phyloP scores from a whole-genome alignment of 768 basidiomycete species.

The Harrya chromipes region DNA sequence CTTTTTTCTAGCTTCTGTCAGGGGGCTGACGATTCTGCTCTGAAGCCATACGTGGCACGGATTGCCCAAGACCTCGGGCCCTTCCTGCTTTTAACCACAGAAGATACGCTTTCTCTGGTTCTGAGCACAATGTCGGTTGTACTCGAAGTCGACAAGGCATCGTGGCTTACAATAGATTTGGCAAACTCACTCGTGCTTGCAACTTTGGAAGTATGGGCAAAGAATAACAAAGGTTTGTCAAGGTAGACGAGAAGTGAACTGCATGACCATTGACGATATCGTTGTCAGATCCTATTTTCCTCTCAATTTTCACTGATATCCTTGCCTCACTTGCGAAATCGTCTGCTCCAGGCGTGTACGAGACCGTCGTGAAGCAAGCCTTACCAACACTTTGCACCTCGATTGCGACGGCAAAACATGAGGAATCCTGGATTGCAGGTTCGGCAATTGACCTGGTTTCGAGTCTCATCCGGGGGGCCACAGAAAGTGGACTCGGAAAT shows the following conservation, averaged over 20 bases:
- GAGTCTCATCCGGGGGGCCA: slow-evolving; percentile 66
- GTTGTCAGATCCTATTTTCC: slow-evolving; percentile 77
- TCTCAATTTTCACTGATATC: slow-evolving; percentile 82
- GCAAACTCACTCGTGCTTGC: slow-evolving; percentile 63
- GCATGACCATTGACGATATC: slow-evolving; percentile 1
- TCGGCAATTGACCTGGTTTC: slow-evolving; percentile 82
- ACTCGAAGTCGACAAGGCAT: slow-evolving; percentile 66
- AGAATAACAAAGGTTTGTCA: slow-evolving; percentile 74
- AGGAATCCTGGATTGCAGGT: slow-evolving; percentile 72
- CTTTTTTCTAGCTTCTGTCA: slow-evolving; percentile 59
- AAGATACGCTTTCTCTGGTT: slow-evolving; percentile 86
- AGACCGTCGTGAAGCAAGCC: slow-evolving; percentile 67
- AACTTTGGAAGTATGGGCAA: slow-evolving; percentile 78
- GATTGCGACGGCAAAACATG: slow-evolving; percentile 52
- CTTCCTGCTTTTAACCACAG: slow-evolving; percentile 73
- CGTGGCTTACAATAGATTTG: slow-evolving; percentile 68
- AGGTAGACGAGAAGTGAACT: background rate
- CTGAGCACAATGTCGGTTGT: slow-evolving; percentile 83
- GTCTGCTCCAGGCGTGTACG: slow-evolving; percentile 57
- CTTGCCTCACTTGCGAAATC: slow-evolving; percentile 67
- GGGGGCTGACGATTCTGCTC: slow-evolving; percentile 51
- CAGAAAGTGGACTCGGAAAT: slow-evolving; percentile 63
- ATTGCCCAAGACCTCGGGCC: slow-evolving; percentile 83
- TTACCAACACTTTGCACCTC: slow-evolving; percentile 70
- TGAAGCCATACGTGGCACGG: slow-evolving; percentile 63